Percentiles rank a stretch among this genome's conserved stretches.
These are phyloP conservation scores for Sanghuangporus weigelae DNA, from an alignment of 1,284 basidiomycete species.

Conservation along the genomic window DNA sequence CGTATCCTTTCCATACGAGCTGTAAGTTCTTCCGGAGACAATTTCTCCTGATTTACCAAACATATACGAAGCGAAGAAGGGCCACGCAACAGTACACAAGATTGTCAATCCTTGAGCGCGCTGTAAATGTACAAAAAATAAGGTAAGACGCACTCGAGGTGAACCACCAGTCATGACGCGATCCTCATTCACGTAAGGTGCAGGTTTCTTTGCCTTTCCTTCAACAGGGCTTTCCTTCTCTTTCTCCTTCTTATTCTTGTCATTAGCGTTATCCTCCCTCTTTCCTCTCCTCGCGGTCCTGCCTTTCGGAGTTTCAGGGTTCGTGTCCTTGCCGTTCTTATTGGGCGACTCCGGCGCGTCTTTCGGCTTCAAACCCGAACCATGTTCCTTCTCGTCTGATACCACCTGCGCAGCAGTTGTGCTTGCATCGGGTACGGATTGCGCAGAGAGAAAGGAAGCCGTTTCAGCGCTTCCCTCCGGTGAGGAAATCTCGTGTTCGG, in stretches of 20 bases:
- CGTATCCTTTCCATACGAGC: slow-evolving; percentile 70
- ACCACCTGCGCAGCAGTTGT: not conserved
- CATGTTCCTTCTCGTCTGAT: not conserved
- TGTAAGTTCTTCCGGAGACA: slow-evolving; percentile 63
- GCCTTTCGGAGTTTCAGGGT: not conserved
- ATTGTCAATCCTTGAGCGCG: not conserved
- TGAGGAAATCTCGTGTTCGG: not conserved
- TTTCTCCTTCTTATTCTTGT: slow-evolving; percentile 14
- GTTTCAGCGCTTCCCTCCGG: not conserved
- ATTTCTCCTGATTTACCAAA: slow-evolving; percentile 55
- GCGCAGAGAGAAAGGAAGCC: not conserved
- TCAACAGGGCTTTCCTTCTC: slow-evolving; percentile 1
- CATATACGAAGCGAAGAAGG: not conserved
- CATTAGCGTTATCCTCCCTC: not conserved
- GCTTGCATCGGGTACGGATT: not conserved
- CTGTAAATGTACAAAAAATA: not conserved
- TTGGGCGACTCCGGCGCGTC: not conserved
- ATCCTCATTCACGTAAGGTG: slow-evolving; percentile 68
- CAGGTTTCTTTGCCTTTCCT: slow-evolving; percentile 26
- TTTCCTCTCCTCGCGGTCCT: slow-evolving; percentile 9
- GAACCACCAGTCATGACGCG: slow-evolving; percentile 75
- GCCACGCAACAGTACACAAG: not conserved
- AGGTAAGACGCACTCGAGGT: slow-evolving; percentile 48
- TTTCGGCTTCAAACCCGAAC: not conserved
- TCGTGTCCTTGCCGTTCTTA: not conserved